Percentiles rank a stretch among this genome's conserved stretches.
Conservation (phyloP, 2,329 filamentous ascomycete genomes). For the Cucurbitaria berberidis region DNA sequence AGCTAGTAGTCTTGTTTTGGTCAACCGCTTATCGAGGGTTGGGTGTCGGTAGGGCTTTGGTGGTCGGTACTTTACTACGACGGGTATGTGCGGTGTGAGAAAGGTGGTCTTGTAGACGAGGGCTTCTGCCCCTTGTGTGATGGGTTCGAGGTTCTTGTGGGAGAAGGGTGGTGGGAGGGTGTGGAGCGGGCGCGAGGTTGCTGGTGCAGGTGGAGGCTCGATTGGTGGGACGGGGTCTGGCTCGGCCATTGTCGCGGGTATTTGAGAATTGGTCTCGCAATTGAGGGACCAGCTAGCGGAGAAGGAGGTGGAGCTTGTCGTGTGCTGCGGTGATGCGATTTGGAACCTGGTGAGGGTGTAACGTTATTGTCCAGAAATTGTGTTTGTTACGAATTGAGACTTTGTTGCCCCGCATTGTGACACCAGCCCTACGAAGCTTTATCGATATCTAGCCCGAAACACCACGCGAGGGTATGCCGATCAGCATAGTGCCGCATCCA, state of each 20-base stretch:
- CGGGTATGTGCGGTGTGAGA: constrained; percentile 69
- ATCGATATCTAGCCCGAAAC: constrained; percentile 13
- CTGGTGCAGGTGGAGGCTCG: constrained; percentile 22
- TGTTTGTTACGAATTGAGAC: constrained; percentile 3
- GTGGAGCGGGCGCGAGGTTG: constrained; percentile 32
- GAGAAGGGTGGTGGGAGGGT: constrained; percentile 38
- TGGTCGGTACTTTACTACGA: constrained; percentile 89
- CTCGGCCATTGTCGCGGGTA: constrained; percentile 24
- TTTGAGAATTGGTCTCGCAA: neutral
- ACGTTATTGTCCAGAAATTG: neutral
- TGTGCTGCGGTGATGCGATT: neutral
- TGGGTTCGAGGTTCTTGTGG: constrained; percentile 69
- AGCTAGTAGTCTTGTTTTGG: constrained; percentile 82
- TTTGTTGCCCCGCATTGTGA: constrained; percentile 17
- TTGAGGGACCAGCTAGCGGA: neutral
- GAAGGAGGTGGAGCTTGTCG: neutral
- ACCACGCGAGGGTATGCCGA: constrained; percentile 20
- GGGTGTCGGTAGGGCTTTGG: constrained; percentile 92
- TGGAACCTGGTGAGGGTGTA: neutral
- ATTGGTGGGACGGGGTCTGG: constrained; percentile 27
- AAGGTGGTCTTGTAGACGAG: constrained; percentile 89
- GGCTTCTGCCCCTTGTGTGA: constrained; percentile 94
- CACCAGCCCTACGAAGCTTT: constrained; percentile 18
- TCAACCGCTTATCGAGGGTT: constrained; percentile 84
- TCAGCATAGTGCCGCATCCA: constrained; percentile 10